A percentile compares a stretch with the other conserved stretches of the same genome.
These are phyloP conservation scores for Scheffersomyces ergatensis DNA, from an alignment of 805 yeast species.

Conservation along the genomic window DNA sequence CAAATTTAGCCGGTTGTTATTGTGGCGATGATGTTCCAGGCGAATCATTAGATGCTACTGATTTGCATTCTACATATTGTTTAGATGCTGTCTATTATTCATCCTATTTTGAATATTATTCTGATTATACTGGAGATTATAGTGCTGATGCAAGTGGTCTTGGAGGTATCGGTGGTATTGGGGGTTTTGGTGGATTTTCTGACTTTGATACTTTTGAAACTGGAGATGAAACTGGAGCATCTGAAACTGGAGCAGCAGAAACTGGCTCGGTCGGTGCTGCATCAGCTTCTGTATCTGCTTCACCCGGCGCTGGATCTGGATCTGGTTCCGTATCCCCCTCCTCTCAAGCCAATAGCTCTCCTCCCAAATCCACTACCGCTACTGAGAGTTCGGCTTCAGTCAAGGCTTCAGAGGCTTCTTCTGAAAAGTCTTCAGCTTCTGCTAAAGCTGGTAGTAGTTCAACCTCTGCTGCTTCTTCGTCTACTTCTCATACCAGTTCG, in stretches of 20 bases:
- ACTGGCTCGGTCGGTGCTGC: not conserved
- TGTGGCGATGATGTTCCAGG: not conserved
- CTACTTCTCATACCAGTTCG: not conserved
- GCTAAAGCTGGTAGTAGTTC: not conserved
- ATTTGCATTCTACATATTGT: conserved; percentile 1
- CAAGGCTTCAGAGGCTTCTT: too few species aligned
- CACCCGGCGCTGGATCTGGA: not conserved
- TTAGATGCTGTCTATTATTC: not conserved
- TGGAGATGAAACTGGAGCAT: not conserved
- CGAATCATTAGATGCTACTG: not conserved
- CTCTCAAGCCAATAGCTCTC: not conserved
- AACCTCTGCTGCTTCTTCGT: not conserved
- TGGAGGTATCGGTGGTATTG: not conserved
- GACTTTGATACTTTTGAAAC: not conserved
- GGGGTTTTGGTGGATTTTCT: not conserved
- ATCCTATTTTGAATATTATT: not conserved
- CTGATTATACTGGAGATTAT: not conserved
- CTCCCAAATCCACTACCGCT: too few species aligned
- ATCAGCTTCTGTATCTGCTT: not conserved
- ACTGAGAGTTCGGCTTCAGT: too few species aligned
- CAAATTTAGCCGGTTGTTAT: not conserved
- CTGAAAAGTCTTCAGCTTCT: not conserved
- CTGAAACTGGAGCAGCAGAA: not conserved
- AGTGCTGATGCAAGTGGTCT: not conserved
- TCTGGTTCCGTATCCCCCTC: not conserved